Conservation (phyloP, 2,329 filamentous ascomycete genomes). For the Neofusicoccum umdonicola region DNA sequence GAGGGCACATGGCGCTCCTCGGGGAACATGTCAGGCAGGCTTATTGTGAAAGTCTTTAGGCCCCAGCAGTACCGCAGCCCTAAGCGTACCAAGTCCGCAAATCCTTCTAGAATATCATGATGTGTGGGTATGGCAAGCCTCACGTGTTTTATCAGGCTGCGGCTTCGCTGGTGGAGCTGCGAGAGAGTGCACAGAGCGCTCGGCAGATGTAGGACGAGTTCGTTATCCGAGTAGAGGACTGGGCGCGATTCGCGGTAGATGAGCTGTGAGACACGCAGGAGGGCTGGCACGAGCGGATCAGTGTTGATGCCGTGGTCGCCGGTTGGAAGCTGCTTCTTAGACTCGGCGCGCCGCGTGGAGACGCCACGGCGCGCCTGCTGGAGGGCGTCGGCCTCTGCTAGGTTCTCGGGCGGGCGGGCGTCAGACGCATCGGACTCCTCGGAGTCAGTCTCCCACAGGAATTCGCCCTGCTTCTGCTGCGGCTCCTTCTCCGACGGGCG, state of each 20-base stretch:
- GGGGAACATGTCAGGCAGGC: constrained; percentile 34
- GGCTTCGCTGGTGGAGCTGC: constrained; percentile 42
- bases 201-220: constrained; percentile 39
- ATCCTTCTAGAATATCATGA: constrained; percentile 47
- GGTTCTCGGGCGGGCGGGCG: not conserved
- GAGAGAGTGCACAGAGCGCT: constrained; percentile 39
- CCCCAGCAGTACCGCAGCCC: constrained; percentile 47
- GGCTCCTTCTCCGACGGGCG: constrained; percentile 3
- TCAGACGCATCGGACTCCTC: not conserved
- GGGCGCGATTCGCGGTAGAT: constrained; percentile 42
- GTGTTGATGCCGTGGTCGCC: constrained; percentile 13
- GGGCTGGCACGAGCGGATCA: constrained; percentile 38
- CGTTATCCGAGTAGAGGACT: constrained; percentile 41
- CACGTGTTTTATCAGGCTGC: constrained; percentile 44
- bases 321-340: constrained; percentile 19
- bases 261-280: constrained; percentile 40
- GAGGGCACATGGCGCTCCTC: constrained; percentile 24
- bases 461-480: not conserved
- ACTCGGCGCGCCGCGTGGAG: constrained; percentile 6
- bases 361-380: not conserved
- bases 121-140: constrained; percentile 45
- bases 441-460: not conserved
- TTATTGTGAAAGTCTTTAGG: constrained; percentile 41
- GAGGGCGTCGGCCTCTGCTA: not conserved
- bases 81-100: constrained; percentile 46